Conservation (phyloP, 805 yeast species). For the Scheffersomyces amazonensis region DNA sequence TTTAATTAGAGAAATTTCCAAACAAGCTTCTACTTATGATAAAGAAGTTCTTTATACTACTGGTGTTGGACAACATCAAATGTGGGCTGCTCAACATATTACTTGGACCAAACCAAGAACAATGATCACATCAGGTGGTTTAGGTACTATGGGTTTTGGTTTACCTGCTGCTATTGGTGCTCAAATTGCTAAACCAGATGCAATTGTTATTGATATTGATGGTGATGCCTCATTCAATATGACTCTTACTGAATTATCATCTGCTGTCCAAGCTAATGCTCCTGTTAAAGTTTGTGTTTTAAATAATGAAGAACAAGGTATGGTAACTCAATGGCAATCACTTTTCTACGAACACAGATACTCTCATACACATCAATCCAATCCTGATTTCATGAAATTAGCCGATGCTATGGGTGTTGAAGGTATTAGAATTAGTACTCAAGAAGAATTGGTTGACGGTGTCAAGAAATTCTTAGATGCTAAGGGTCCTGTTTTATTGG, state of each 20-base stretch:
- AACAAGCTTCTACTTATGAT: conserved; percentile 58
- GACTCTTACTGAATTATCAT: conserved; percentile 90
- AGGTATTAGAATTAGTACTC: conserved; percentile 71
- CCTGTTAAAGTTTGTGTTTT: conserved; percentile 87
- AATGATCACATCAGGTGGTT: conserved; percentile 97
- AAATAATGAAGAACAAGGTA: conserved; percentile 98
- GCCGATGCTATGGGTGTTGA: conserved; percentile 93
- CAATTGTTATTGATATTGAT: conserved; percentile 92
- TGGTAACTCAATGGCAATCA: conserved; percentile 99
- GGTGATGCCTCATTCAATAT: conserved; percentile 99
- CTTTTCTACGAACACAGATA: conserved; percentile 95
- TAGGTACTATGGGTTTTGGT: conserved; percentile 99
- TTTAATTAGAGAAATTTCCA: conserved; percentile 72
- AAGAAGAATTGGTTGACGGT: conserved; percentile 52
- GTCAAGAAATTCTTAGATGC: conserved; percentile 65
- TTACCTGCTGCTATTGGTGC: conserved; percentile 98
- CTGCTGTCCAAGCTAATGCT: conserved; percentile 91
- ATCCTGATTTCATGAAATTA: conserved; percentile 89
- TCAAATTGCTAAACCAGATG: conserved; percentile 93
- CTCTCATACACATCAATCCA: conserved; percentile 95
- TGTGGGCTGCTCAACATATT: conserved; percentile 99
- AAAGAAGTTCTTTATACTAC: conserved; percentile 88
- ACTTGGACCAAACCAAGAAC: conserved; percentile 91
- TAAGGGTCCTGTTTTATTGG: conserved; percentile 85
- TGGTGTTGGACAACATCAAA: conserved; percentile 99